A percentile compares a stretch with the other conserved stretches of the same genome.
These are phyloP conservation scores for Creolimax fragrantissima DNA, from an alignment of 78 protist species.

Conservation along the genomic window DNA sequence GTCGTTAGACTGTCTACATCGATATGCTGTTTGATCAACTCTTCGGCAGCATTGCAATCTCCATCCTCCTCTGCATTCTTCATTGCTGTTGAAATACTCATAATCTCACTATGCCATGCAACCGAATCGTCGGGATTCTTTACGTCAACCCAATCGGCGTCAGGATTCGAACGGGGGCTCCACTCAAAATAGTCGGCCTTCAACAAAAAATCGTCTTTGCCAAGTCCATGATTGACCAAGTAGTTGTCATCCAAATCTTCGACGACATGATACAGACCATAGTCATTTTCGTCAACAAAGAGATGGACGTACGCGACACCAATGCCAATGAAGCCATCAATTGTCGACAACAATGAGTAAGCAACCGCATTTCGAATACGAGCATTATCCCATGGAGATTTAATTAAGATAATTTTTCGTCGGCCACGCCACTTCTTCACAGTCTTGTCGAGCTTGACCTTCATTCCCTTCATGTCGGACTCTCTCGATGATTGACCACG, in stretches of 20 bases:
- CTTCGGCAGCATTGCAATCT: not conserved
- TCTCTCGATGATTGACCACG: not conserved
- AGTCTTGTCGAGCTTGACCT: not conserved
- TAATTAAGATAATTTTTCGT: not conserved
- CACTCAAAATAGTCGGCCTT: not conserved
- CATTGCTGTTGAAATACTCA: not conserved
- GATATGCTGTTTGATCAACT: not conserved
- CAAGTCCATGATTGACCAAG: not conserved
- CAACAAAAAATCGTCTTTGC: not conserved
- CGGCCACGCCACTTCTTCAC: not conserved
- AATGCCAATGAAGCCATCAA: not conserved
- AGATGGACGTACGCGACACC: not conserved
- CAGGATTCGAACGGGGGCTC: not conserved
- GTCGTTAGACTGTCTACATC: not conserved
- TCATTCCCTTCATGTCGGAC: not conserved
- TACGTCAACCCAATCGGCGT: not conserved
- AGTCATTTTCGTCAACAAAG: not conserved
- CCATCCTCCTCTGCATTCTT: not conserved
- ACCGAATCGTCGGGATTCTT: not conserved
- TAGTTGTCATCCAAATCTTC: not conserved
- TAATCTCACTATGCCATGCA: not conserved
- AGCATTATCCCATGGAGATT: not conserved
- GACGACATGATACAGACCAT: not conserved
- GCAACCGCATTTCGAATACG: not conserved
- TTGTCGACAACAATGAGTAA: not conserved